These are phyloP conservation scores for Pestalotiopsis fici DNA, from an alignment of 2,329 filamentous ascomycete species.

Conservation along the genomic window DNA sequence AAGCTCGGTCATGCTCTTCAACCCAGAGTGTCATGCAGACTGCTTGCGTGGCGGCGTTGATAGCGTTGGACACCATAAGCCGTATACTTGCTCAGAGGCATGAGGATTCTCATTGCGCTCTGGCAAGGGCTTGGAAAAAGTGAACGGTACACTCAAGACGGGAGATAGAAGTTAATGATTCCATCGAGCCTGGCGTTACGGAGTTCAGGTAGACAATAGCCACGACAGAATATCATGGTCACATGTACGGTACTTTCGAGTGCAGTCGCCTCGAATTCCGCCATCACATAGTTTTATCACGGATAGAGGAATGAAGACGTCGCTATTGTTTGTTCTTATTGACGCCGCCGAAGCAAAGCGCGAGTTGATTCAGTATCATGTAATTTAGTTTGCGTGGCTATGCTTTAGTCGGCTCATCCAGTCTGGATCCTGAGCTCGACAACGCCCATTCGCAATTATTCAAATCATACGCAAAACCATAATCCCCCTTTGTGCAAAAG, in stretches of 20 bases:
- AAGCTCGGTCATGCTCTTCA: not conserved
- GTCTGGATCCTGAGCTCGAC: constrained; percentile 15
- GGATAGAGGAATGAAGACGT: not conserved
- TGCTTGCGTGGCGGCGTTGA: not conserved
- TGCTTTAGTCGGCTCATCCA: constrained; percentile 10
- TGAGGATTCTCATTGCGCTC: not conserved
- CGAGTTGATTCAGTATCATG: constrained; percentile 26
- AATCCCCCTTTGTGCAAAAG: constrained; percentile 20
- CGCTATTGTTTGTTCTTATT: constrained; percentile 14
- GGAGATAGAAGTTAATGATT: not conserved
- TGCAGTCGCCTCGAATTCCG: not conserved
- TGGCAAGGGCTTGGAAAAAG: not conserved
- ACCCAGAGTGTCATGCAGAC: not conserved
- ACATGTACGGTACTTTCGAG: not conserved
- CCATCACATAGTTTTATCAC: not conserved
- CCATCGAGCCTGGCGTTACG: not conserved
- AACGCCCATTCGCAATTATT: not conserved
- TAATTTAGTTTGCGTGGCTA: constrained; percentile 15
- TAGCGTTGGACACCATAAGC: not conserved
- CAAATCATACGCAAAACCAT: constrained; percentile 25
- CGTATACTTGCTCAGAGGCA: not conserved
- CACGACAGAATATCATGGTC: not conserved
- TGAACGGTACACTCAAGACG: not conserved
- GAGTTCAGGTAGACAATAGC: not conserved
- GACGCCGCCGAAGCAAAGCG: constrained; percentile 20